These are phyloP conservation scores for Takashimella tepidaria DNA, from an alignment of 1,284 basidiomycete species.

Conservation along the genomic window DNA sequence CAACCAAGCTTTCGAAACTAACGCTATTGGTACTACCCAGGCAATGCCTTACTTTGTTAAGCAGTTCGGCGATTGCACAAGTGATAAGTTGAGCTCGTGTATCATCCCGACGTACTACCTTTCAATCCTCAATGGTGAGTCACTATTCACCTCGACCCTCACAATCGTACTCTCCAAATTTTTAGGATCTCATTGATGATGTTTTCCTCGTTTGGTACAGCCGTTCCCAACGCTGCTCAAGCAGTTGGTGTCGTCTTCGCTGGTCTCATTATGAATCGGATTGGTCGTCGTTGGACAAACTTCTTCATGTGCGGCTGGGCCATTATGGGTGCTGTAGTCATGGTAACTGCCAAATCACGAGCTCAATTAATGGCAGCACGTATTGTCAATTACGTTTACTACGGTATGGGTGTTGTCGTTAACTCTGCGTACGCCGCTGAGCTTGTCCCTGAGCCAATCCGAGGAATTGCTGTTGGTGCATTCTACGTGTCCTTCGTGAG, in stretches of 20 bases:
- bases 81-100: not conserved
- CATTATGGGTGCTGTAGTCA: slow-evolving; percentile 1
- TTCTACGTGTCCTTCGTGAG: slow-evolving; percentile 6
- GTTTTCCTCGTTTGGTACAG: not conserved
- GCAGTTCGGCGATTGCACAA: not conserved
- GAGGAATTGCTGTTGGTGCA: slow-evolving; percentile 3
- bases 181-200: not conserved
- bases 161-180: no score
- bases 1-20: slow-evolving; percentile 3
- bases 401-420: not conserved
- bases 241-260: not conserved
- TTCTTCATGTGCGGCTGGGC: slow-evolving; percentile 3
- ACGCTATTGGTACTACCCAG: slow-evolving; percentile 4
- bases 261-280: not conserved
- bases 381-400: slow-evolving; percentile 1
- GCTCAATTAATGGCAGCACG: slow-evolving; percentile 1
- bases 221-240: not conserved
- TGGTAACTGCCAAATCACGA: slow-evolving; percentile 1
- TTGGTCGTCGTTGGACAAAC: slow-evolving; percentile 1
- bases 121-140: not conserved
- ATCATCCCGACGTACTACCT: slow-evolving; percentile 1
- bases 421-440: not conserved
- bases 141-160: not conserved
- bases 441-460: slow-evolving; percentile 1
- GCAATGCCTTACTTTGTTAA: slow-evolving; percentile 1